Base-by-base conservation (phyloP, 768 basidiomycete genomes). In the Mycena leptocephala region DNA sequence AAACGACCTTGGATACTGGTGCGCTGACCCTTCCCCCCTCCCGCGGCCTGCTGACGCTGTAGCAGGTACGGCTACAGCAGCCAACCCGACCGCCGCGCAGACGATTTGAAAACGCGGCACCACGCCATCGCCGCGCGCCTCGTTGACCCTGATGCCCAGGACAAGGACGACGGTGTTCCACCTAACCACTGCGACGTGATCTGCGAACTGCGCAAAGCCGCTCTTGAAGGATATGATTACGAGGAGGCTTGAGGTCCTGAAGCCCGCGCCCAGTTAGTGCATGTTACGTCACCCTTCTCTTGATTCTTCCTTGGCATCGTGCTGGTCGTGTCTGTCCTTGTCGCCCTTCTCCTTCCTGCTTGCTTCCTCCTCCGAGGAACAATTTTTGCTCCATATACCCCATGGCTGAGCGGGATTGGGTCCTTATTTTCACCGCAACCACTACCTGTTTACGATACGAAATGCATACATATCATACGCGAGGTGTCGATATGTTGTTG, bases 21-120 rank as follows among this genome's bases (percentile, higher is more conserved):
- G 63, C 63, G 63, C 28, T 30, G 26, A 30, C 8, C 26, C 41
- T 10, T 64, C 63, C 63, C 14, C 41, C 16, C 63, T 43, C 28
- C 63, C 28, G 14, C 18, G n/a, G 26, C 43, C 20, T 28, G 41
- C 43, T 43, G 41, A 64, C 63, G 33, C 63, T 46, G 9, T 22
- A 46, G 41, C 63, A 64, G 63, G 63, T 66, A 66, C 64, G 64
- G 64, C 64, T 66, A 66, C 64, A 66, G 20, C 64, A 35, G 32
- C 30, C 43, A 66, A 30, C 64, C 64, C 46, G 48, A 66, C 64
- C 64, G 64, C 64, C 64, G 64, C 64, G 64, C 51, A 20, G 22
- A 22, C 16, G 51, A 51, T n/a, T n/a, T n/a, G n/a, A n/a, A n/a
- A n/a, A n/a, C n/a, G n/a, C n/a, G n/a, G n/a, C n/a, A n/a, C n/a